Percentiles rank a stretch among this genome's conserved stretches.
Evolutionary conservation across 352 stramenopile species (phyloP).

Genomic region (Pythium rishiriense): DNA sequence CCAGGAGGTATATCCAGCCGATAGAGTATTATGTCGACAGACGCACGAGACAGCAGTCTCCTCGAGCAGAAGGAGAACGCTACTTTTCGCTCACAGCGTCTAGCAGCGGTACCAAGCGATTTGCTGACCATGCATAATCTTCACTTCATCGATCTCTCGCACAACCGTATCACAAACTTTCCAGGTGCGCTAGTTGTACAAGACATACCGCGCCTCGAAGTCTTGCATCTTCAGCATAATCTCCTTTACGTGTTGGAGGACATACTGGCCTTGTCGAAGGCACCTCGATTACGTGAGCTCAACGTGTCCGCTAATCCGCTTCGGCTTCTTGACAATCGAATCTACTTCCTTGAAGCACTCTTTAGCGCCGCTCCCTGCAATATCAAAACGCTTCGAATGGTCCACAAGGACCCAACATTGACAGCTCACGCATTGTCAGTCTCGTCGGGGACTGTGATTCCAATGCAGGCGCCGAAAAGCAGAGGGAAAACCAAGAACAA

Average conservation of each 20-base stretch:
- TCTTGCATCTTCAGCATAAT: slow-evolving; percentile 57
- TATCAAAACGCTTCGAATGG: slow-evolving; percentile 38
- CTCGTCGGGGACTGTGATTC: not conserved
- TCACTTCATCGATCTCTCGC: slow-evolving; percentile 53
- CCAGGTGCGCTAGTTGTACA: slow-evolving; percentile 43
- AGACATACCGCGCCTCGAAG: slow-evolving; percentile 47
- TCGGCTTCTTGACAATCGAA: slow-evolving; percentile 55
- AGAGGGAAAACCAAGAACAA: not conserved
- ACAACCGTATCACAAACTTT: slow-evolving; percentile 62
- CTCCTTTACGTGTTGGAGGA: slow-evolving; percentile 67
- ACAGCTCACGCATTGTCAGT: slow-evolving; percentile 19
- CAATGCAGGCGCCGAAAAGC: not conserved
- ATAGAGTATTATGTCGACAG: not conserved
- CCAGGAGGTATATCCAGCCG: not conserved
- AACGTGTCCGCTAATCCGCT: slow-evolving; percentile 60
- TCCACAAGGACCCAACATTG: slow-evolving; percentile 41
- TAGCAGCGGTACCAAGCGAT: slow-evolving; percentile 40
- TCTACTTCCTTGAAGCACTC: slow-evolving; percentile 71
- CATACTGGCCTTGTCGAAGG: slow-evolving; percentile 45
- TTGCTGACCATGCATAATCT: slow-evolving; percentile 61
- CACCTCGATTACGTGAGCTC: slow-evolving; percentile 54
- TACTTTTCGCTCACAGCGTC: slow-evolving; percentile 35
- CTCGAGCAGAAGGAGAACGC: slow-evolving; percentile 39
- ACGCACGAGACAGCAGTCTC: slow-evolving; percentile 4
- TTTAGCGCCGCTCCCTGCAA: slow-evolving; percentile 35